Evolutionary conservation across 2,329 filamentous ascomycete genomes (phyloP).

Genomic region (Didymella pomorum): DNA sequence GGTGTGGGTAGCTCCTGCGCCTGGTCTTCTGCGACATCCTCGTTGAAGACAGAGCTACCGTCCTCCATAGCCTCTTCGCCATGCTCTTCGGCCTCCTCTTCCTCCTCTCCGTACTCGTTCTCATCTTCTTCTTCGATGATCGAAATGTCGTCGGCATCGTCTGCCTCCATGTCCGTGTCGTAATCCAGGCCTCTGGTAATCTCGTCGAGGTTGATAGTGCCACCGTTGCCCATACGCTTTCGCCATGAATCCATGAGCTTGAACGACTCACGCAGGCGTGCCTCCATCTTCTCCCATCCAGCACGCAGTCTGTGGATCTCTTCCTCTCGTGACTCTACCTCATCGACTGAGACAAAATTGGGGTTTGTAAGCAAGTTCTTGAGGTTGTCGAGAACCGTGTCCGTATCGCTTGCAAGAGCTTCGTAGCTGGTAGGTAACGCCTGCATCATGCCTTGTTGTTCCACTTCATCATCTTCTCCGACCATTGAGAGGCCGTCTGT

Average conservation of each 20-base stretch:
- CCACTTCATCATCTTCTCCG: conserved; percentile 44
- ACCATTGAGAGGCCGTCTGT: conserved; percentile 38
- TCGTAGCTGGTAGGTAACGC: conserved; percentile 70
- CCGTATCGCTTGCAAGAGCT: conserved; percentile 74
- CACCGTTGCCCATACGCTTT: conserved; percentile 75
- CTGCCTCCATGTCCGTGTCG: conserved; percentile 56
- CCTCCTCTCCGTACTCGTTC: conserved; percentile 29
- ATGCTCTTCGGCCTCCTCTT: conserved; percentile 27
- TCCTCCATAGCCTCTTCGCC: conserved; percentile 32
- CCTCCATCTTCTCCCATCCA: conserved; percentile 94
- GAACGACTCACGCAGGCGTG: conserved; percentile 87
- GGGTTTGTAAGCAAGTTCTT: conserved; percentile 89
- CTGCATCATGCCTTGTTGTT: conserved; percentile 49
- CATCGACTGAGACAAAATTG: conserved; percentile 93
- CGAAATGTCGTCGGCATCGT: conserved; percentile 43
- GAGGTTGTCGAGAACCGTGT: conserved; percentile 80
- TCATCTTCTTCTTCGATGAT: conserved; percentile 33
- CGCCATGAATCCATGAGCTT: conserved; percentile 93
- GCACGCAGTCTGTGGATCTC: conserved; percentile 84
- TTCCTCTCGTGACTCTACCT: conserved; percentile 90
- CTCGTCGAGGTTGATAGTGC: conserved; percentile 69
- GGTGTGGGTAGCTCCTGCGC: conserved; percentile 35
- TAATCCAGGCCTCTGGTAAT: conserved; percentile 69
- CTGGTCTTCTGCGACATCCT: conserved; percentile 37
- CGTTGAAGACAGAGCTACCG: conserved; percentile 43